Evolutionary conservation across 2,329 filamentous ascomycete genomes (phyloP), one percentile per base, ranked within the genome.

Genomic region (Fusarium pilosicola): DNA sequence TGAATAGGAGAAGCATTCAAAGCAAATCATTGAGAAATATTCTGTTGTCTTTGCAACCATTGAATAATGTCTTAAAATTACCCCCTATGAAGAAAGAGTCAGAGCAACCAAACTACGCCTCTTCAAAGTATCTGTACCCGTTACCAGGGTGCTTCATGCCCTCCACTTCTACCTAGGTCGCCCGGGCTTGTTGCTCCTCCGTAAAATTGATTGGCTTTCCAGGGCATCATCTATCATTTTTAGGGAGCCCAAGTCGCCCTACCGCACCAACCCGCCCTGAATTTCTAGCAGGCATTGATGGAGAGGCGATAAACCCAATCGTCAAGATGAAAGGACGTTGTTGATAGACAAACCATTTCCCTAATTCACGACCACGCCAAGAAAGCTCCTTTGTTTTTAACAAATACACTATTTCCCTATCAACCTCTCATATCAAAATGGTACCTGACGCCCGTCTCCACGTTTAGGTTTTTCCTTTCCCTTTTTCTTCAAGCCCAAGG

Each of bases 361-460:
- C 26, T 38, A 44, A 49, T 51, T 51, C 20, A 63, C 26, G 8
- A 32, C 28, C 30, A n/a, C 26, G 34, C 34, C 44, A 55, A 44
- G 34, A 39, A 14, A 22, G 24, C 20, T 36, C 22, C 41, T 56
- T 34, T 45, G 22, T 48, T 39, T 39, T 24, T 34, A 28, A 63
- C 32, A 36, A 24, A 32, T 18, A 15, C 34, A 44, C 55, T 48
- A 55, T 28, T 36, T 6, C 17, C 17, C 20, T 15, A 24, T 41
- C 32, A 41, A 63, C 56, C 65, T 68, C 26, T 68, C 18, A 56
- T 44, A 65, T 57, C 34, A 13, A 57, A 24, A 32, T 39, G 34
- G 65, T 69, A 48, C 66, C 71, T 71, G 57, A 51, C 48, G 24
- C 58, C 22, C 41, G 59, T 62, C 71, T 72, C 71, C 71, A 74